Evolutionary conservation across 2,329 filamentous ascomycete genomes (phyloP), one percentile per base, ranked within the genome.

Genomic region (Phialophora chinensis): DNA sequence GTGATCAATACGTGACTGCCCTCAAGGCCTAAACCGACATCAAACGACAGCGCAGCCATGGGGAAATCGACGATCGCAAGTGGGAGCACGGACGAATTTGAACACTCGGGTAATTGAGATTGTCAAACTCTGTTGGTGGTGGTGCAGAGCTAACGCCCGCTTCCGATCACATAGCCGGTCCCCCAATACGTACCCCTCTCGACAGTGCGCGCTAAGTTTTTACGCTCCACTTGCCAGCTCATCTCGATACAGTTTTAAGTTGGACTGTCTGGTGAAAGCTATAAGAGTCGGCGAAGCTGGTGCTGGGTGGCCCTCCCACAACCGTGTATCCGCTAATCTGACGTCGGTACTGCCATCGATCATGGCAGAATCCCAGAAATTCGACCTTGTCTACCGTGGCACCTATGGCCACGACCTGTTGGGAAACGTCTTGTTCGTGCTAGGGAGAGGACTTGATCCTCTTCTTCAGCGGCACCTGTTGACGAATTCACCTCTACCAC

Each of bases 1-100:
- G 79, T 82, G 61, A 82, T 69, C 29, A 81, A 71, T 42, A 81
- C 78, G 66, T 80, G 78, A 20, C 73, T 76, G 58, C 69, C 73
- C 63, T 76, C 71, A 35, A 82, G 76, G 35, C 75, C 76, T 38
- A 82, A 72, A 6, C 71, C 71, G 12, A 80, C 67, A 62, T 77
- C 73, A 53, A 71, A 69, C 5, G 3, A 47, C 5, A 42, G 23
- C 4, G 33, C 52, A 8, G 60, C 60, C 66, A 69, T 69, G 8
- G 4, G 14, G 31, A n/a, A 42, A 33, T 53, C n/a, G 59, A 35
- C 14, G 31, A 50, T 29, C 44, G 31, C n/a, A 31, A 23, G 38
- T 33, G 7, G 17, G 20, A 49, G 27, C 14, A 33, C 25, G 44
- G 29, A 33, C 12, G 25, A 31, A 5, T 29, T 52, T 27, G 20